phyloP scores from a whole-genome alignment of 345 rosid genomes.

The Iberis pinnata region DNA sequence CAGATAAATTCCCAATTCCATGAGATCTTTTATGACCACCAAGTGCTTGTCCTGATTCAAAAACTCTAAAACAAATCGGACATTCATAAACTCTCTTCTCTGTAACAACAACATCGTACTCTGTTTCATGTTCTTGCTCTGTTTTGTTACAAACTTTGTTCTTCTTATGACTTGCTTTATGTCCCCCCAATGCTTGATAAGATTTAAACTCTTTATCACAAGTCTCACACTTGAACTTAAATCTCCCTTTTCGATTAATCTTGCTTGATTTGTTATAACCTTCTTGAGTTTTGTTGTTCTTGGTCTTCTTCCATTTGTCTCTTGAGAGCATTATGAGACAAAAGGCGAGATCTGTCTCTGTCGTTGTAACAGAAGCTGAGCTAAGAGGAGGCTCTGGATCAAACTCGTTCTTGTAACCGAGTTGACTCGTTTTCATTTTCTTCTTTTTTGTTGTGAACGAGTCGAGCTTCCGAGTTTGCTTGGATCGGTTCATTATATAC shows the following conservation, averaged over 20 bases:
- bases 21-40: slow-evolving; percentile 98
- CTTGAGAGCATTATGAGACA: slow-evolving; percentile 91
- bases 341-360: slow-evolving; percentile 86
- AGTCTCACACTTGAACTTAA: slow-evolving; percentile 73
- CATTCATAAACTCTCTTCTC: slow-evolving; percentile 65
- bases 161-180: slow-evolving; percentile 87
- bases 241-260: slow-evolving; percentile 42
- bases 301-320: slow-evolving; percentile 64
- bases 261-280: slow-evolving; percentile 26
- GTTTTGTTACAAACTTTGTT: slow-evolving; percentile 33
- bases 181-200: slow-evolving; percentile 91
- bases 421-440: slow-evolving; percentile 28
- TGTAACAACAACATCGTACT: slow-evolving; percentile 19
- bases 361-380: slow-evolving; percentile 65
- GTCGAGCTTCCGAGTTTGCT: slow-evolving; percentile 41
- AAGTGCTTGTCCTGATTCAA: slow-evolving; percentile 89
- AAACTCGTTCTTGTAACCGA: slow-evolving; percentile 31
- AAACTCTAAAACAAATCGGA: slow-evolving; percentile 73
- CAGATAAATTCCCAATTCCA: slow-evolving; percentile 32
- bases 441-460: slow-evolving; percentile 20
- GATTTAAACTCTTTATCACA: slow-evolving; percentile 76
- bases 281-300: slow-evolving; percentile 30
- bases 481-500: slow-evolving; percentile 47
- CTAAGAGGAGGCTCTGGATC: slow-evolving; percentile 49
- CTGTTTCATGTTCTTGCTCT: slow-evolving; percentile 29